Evolutionary conservation across 371 early-diverging fungal species (phyloP).

Genomic region (Mortierella sp.): DNA sequence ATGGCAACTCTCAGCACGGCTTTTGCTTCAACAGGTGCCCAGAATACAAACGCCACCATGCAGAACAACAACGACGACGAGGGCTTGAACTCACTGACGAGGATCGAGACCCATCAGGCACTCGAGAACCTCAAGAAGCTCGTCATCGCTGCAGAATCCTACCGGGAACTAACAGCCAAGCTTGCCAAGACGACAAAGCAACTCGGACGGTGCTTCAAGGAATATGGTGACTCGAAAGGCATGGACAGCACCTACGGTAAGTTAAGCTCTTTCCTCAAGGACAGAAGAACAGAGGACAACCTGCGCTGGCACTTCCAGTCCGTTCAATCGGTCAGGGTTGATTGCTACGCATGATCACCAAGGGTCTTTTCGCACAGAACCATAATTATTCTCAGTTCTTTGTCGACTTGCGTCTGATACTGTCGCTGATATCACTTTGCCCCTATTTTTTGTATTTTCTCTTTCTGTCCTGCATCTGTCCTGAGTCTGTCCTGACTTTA

Average conservation of each 20-base stretch:
- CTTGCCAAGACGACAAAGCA: conserved; percentile 53
- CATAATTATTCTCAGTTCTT: too few species aligned
- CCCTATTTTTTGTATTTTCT: conserved; percentile 15
- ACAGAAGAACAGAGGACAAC: too few species aligned
- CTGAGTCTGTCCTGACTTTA: neutral
- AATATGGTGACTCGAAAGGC: conserved; percentile 50
- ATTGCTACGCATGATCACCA: too few species aligned
- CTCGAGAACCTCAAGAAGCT: conserved; percentile 45
- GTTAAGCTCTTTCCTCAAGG: neutral
- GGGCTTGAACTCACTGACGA: conserved; percentile 12
- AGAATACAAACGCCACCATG: conserved; percentile 1
- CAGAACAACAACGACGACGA: conserved; percentile 14
- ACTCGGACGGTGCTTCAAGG: conserved; percentile 46
- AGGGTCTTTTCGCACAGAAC: too few species aligned
- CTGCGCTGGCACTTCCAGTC: too few species aligned
- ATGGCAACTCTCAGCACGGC: conserved; percentile 16
- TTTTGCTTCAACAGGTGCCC: neutral
- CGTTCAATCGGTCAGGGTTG: too few species aligned
- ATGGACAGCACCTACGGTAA: conserved; percentile 54
- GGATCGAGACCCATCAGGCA: conserved; percentile 43
- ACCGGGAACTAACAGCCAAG: conserved; percentile 40
- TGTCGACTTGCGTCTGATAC: neutral
- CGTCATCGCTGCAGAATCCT: conserved; percentile 47
- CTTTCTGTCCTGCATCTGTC: neutral
- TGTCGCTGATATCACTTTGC: neutral